Evolutionary conservation across 768 basidiomycete genomes (phyloP).

Genomic region (Kwoniella mangroviensis): DNA sequence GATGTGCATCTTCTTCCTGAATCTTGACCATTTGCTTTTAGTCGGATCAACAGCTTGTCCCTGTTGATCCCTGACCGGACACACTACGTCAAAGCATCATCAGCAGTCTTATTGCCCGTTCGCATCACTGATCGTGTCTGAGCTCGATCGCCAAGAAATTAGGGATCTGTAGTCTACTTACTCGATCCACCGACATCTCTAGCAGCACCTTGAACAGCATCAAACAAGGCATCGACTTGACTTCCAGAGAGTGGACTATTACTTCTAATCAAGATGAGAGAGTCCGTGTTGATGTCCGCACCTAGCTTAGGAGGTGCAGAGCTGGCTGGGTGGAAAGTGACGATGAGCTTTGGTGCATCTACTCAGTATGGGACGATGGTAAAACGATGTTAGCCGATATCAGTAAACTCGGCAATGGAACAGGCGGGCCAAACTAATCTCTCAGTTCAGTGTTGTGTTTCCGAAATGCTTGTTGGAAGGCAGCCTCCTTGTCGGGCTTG

Average conservation of each 20-base stretch:
- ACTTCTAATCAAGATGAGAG: constrained; percentile 1
- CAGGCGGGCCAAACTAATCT: too few species aligned
- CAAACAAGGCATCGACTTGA: constrained; percentile 4
- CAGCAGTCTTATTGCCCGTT: background rate
- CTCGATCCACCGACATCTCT: constrained; percentile 1
- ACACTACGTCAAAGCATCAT: background rate
- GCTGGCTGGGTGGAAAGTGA: constrained; percentile 1
- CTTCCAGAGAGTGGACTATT: background rate
- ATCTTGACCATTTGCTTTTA: constrained; percentile 12
- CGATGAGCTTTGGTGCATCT: background rate
- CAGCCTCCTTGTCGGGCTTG: constrained; percentile 4
- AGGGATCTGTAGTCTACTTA: background rate
- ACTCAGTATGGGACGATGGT: background rate
- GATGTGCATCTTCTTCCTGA: constrained; percentile 10
- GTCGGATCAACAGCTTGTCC: constrained; percentile 8
- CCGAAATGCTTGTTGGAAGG: background rate
- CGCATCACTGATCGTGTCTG: too few species aligned
- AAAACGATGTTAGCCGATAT: background rate
- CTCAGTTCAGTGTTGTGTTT: background rate
- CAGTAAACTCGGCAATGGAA: background rate
- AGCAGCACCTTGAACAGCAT: constrained; percentile 3
- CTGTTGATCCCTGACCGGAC: constrained; percentile 9
- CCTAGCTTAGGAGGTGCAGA: constrained; percentile 1
- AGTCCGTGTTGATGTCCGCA: background rate
- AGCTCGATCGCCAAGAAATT: background rate